Evolutionary conservation across 139 green algal species (phyloP).

Genomic region (Spirogloea muscicola): DNA sequence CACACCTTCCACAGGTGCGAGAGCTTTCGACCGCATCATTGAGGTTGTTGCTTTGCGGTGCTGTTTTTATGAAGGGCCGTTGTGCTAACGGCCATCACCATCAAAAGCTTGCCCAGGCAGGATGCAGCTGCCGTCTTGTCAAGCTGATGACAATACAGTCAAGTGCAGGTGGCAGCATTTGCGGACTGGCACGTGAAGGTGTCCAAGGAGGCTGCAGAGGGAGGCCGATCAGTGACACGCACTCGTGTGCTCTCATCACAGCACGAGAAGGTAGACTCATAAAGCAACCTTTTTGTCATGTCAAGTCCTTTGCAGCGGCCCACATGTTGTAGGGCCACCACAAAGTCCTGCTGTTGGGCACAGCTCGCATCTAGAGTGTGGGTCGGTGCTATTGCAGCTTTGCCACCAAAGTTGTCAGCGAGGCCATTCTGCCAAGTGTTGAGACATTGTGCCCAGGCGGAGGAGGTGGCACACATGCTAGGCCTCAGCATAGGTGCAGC

Average conservation of each 20-base stretch:
- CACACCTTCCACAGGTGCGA: conserved; percentile 22
- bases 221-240: conserved; percentile 5
- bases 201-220: conserved; percentile 3
- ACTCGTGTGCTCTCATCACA: background rate
- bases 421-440: too few species aligned
- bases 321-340: too few species aligned
- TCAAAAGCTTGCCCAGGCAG: background rate
- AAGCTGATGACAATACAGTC: background rate
- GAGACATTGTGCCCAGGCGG: background rate
- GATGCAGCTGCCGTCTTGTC: background rate
- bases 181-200: conserved; percentile 34
- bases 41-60: background rate
- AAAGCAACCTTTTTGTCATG: background rate
- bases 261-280: background rate
- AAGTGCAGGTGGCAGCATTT: conserved; percentile 27
- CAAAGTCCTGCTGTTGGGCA: background rate
- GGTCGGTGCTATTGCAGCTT: background rate
- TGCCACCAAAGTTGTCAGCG: background rate
- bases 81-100: background rate
- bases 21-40: too few species aligned
- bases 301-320: too few species aligned
- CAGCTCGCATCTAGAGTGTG: background rate
- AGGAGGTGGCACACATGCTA: conserved; percentile 4
- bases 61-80: background rate
- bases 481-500: background rate